Conservation (phyloP, 1,139 yeast species). For the Pneumocystis wakefieldiae region DNA sequence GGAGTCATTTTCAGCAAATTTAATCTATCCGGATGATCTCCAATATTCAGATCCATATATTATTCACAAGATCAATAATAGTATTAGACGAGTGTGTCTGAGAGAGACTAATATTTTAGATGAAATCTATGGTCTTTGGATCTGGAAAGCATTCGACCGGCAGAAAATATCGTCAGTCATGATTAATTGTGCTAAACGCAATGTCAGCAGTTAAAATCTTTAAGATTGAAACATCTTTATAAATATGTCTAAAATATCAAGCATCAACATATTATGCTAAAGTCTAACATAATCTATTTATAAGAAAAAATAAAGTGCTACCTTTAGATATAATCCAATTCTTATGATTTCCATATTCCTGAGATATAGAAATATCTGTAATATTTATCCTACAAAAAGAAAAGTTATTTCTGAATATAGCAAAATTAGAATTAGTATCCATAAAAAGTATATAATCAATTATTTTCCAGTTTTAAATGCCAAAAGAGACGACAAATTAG, state of each 20-base stretch:
- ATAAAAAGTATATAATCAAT: background rate
- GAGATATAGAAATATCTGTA: background rate
- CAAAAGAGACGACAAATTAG: conserved; percentile 52
- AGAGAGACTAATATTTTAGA: background rate
- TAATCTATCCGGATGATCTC: background rate
- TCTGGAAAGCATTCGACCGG: background rate
- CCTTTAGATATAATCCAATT: background rate
- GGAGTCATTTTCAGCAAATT: background rate
- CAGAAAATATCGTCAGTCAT: background rate
- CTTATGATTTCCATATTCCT: background rate
- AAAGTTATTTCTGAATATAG: background rate
- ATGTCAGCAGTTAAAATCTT: background rate
- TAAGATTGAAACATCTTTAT: background rate
- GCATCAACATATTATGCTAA: background rate
- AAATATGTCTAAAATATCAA: background rate
- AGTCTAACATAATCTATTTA: background rate
- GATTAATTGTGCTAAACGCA: background rate
- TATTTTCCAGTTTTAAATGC: conserved; percentile 39
- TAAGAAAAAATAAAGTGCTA: background rate
- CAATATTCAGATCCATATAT: background rate
- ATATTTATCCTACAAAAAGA: background rate
- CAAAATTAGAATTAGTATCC: background rate
- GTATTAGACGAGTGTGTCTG: background rate
- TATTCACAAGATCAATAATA: background rate
- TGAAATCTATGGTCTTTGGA: background rate